A percentile compares a stretch with the other conserved stretches of the same genome.
Conservation (phyloP, 139 green algal species). For the Chlorella sp. region DNA sequence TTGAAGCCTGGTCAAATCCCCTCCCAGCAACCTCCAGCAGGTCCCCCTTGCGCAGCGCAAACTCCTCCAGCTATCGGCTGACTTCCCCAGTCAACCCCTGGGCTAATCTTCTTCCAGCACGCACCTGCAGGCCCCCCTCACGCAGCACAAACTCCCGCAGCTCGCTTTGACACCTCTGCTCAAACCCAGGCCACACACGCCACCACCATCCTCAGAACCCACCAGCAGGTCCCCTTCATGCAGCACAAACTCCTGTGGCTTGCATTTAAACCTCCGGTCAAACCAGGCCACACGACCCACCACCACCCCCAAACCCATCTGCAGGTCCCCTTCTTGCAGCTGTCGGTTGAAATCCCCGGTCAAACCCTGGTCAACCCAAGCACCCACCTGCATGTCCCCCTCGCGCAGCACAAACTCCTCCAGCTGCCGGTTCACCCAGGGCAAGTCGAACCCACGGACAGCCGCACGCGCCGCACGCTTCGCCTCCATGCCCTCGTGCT, state of each 20-base stretch:
- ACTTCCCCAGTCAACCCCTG: neutral
- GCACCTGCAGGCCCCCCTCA: slow-evolving; percentile 50
- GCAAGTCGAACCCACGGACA: slow-evolving; percentile 54
- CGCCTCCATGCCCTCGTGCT: slow-evolving; percentile 37
- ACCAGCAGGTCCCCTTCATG: slow-evolving; percentile 49
- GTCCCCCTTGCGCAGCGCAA: neutral
- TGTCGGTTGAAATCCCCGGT: too few species aligned
- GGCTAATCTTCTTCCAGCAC: neutral
- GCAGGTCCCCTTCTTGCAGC: too few species aligned
- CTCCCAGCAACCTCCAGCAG: neutral
- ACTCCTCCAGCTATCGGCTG: slow-evolving; percentile 5
- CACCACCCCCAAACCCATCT: too few species aligned
- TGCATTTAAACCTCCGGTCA: too few species aligned
- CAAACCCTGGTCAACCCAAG: neutral
- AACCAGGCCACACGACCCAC: too few species aligned
- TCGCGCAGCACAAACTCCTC: slow-evolving; percentile 45
- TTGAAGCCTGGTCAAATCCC: too few species aligned
- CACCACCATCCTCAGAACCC: neutral
- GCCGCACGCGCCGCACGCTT: slow-evolving; percentile 56
- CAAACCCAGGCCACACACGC: neutral
- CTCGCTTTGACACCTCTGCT: slow-evolving; percentile 12
- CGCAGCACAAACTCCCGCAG: slow-evolving; percentile 53
- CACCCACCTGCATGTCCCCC: slow-evolving; percentile 51
- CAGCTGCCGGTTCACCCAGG: slow-evolving; percentile 54
- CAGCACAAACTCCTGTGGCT: slow-evolving; percentile 57